phyloP scores from a whole-genome alignment of 768 basidiomycete genomes.

The Pleurotus giganteus region DNA sequence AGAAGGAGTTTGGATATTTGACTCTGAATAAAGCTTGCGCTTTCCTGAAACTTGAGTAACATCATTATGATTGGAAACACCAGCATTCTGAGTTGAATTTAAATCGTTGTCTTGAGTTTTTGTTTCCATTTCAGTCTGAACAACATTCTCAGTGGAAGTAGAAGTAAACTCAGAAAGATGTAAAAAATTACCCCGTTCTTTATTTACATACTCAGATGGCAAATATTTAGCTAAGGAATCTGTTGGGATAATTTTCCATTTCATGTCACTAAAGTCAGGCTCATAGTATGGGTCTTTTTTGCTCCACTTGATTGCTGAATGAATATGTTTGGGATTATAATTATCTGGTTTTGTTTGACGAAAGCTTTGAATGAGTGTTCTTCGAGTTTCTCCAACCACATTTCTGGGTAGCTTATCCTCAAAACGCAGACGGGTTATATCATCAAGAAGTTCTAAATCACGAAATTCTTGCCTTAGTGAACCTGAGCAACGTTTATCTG shows the following conservation, averaged over 20 bases:
- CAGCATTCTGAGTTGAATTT: no score
- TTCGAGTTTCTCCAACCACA: background rate
- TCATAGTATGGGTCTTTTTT: background rate
- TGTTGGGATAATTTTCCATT: background rate
- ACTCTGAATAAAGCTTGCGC: no score
- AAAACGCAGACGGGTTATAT: slow-evolving; percentile 19
- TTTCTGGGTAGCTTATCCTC: background rate
- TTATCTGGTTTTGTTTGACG: background rate
- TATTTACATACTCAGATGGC: background rate
- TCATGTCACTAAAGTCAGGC: background rate
- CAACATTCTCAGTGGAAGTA: no score
- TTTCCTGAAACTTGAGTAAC: no score
- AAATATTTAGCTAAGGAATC: background rate
- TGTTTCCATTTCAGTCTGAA: no score
- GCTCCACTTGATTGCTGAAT: slow-evolving; percentile 1
- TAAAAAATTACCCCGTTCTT: no score
- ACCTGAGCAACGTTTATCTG: slow-evolving; percentile 7
- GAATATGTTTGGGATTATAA: slow-evolving; percentile 8
- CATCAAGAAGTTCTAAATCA: slow-evolving; percentile 20
- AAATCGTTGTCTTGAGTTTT: no score
- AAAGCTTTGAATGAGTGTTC: slow-evolving; percentile 1
- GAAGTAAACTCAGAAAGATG: no score
- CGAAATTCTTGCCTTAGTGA: slow-evolving; percentile 18
- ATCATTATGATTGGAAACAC: no score
- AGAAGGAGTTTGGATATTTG: no score